A percentile compares a stretch with the other conserved stretches of the same genome.
These are phyloP conservation scores for Terfezia boudieri DNA, from an alignment of 495 filamentous ascomycete species.

Conservation along the genomic window DNA sequence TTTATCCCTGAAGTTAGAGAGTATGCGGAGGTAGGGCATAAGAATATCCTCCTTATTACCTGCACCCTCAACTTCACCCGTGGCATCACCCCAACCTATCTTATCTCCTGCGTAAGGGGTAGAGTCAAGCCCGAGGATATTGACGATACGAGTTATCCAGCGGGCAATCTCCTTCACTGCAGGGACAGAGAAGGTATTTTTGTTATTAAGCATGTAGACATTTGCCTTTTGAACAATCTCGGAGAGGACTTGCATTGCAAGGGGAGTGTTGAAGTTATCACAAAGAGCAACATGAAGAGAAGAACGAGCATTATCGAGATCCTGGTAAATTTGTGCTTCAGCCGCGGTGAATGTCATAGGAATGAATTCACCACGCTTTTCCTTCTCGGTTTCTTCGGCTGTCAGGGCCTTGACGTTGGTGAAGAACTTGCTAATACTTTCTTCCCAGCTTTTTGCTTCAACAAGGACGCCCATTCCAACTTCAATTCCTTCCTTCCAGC, in stretches of 20 bases:
- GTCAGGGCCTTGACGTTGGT: conserved; percentile 45
- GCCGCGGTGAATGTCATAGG: background rate
- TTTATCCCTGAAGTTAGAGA: conserved; percentile 44
- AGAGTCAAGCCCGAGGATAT: conserved; percentile 69
- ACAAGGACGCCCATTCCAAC: conserved; percentile 64
- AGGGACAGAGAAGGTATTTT: conserved; percentile 24
- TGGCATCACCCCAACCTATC: conserved; percentile 65
- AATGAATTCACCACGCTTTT: conserved; percentile 4
- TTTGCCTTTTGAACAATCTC: conserved; percentile 56
- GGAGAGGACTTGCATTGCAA: conserved; percentile 49
- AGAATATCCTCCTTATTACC: conserved; percentile 29
- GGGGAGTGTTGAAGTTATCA: conserved; percentile 77
- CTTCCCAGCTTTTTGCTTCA: conserved; percentile 56
- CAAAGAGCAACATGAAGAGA: conserved; percentile 43
- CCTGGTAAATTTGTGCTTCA: conserved; percentile 6
- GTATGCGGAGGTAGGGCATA: conserved; percentile 39
- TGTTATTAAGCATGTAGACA: conserved; percentile 32
- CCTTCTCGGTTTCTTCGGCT: conserved; percentile 25
- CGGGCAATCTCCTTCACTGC: conserved; percentile 36
- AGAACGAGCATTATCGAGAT: conserved; percentile 39
- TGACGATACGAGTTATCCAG: conserved; percentile 68
- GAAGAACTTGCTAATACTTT: conserved; percentile 77
- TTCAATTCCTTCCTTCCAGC: conserved; percentile 80
- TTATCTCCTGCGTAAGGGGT: conserved; percentile 31
- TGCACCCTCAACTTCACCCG: conserved; percentile 26